Base-by-base conservation (phyloP, 176 grass and related monocot species). In the Zoysia japonica region DNA sequence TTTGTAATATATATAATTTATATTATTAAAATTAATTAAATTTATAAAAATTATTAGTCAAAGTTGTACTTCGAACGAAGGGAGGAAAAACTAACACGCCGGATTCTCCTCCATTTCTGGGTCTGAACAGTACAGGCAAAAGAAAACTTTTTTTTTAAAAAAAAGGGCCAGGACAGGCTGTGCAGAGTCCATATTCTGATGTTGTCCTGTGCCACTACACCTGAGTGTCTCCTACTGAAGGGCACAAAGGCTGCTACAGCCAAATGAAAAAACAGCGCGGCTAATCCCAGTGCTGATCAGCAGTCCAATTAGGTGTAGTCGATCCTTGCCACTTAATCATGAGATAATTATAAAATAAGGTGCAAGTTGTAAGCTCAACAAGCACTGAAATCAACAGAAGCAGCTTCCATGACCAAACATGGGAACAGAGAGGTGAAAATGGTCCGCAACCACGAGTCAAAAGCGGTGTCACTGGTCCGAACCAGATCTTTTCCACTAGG, bases 391-490 rank as follows among this genome's bases (percentile, higher is more conserved):
- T 38, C 47, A 71, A 44, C 56, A 78, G 50, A 43, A 72, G 19
- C 61, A 75, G 40, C 66, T 85, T 71, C 57, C 57, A 67, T 16
- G 68, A 53, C 69, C 48, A 59, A 28, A 66, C 13, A 54, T n/a
- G 68, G 55, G 48, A 68, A 56, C 41, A 14, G 82, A 46, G 45
- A 46, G 19, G 16, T 78, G 74, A 39, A 46, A 56, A 70, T 84
- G 65, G n/a, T 45, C 82, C 55, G 53, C 16, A 44, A 0, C 28
- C 28, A 28, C 28, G 28, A 9, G 50, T 83, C 64, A 11, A 36
- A 43, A 76, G 11, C 49, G 35, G 6, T 12, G 60, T 66, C 80
- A 47, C 55, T 67, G 19, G 66, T 2, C 65, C 28, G 63, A 71
- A 45, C 61, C n/a, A 71, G 54, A 64, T 64, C 40, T 47, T 78